Evolutionary conservation across 805 yeast species (phyloP), one percentile per base, ranked within the genome.

Genomic region (Kazachstania africana): DNA sequence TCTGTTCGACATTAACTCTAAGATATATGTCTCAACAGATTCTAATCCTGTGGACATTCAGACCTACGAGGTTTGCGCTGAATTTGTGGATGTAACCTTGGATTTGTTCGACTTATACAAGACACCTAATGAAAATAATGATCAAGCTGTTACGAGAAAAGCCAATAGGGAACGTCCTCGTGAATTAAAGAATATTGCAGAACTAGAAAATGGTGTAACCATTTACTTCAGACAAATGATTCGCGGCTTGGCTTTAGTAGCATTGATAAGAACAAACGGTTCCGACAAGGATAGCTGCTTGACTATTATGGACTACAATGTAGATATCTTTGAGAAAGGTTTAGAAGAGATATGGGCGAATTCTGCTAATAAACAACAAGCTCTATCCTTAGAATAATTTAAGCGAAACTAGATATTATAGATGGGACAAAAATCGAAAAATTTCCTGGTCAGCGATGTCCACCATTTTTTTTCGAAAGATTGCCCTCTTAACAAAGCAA

Each of bases 61-160:
- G 49, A 82, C 93, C 0, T 91, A 91, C 53, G 96, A 91, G 53
- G 94, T 88, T 2, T 91, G 97, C 56, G 93, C 96, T 0, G 97
- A 91, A 49, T 91, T 91, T 49, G 88, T 91, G 28, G 97, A 91
- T 54, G 91, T 88, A 12, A 78, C 95, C 3, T 78, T 85, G 16
- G 97, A 91, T 49, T 60, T 91, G 40, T 87, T 83, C 44, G 80
- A 79, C 31, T 53, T 80, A 27, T 78, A 80, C 43, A 69, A 70
- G 42, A 24, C 42, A 28, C 8, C 24, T 16, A 24, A 19, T 12
- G 5, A 13, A 13, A 10, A 17, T 8, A 4, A 23, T 23, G 25
- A 23, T 23, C 9, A 13, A 8, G 8, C 9, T 6, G 6, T n/a
- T 8, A 13, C 25, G 12, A 8, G 9, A 19, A 13, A 8, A 14